Conservation (phyloP, 202 grass and related monocot species). For the Cymbopogon flexuosus region DNA sequence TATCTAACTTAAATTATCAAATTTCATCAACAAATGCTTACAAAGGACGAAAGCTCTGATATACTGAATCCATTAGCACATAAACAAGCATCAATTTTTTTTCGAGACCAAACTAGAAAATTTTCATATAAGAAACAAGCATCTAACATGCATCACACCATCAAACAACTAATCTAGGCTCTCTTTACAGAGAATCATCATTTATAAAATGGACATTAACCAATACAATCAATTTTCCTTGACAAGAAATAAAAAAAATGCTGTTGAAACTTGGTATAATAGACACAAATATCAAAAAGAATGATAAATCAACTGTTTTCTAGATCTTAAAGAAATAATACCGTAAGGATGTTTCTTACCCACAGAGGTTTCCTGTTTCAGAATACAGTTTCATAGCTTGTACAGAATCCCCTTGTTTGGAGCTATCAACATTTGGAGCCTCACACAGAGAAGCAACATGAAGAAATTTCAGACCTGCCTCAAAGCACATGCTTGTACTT, state of each 20-base stretch:
- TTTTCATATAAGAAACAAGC: not conserved
- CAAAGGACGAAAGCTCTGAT: slow-evolving; percentile 11
- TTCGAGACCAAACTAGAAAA: not conserved
- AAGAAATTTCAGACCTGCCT: slow-evolving; percentile 88
- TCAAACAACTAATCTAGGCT: not conserved
- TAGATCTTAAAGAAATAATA: slow-evolving; percentile 14
- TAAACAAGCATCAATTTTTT: slow-evolving; percentile 2
- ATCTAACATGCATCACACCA: not conserved
- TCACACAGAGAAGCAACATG: slow-evolving; percentile 73
- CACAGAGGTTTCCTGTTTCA: slow-evolving; percentile 79
- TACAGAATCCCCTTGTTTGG: slow-evolving; percentile 58
- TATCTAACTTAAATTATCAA: slow-evolving; percentile 9
- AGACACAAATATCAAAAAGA: not conserved
- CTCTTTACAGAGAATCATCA: not conserved
- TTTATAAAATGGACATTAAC: not conserved
- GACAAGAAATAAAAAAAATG: not conserved
- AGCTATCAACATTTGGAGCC: slow-evolving; percentile 51
- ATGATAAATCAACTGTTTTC: not conserved
- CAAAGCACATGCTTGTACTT: slow-evolving; percentile 72
- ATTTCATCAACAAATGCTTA: not conserved
- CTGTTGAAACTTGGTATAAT: slow-evolving; percentile 3
- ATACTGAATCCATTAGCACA: slow-evolving; percentile 6
- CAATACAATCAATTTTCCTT: not conserved
- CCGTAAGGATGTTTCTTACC: slow-evolving; percentile 47
- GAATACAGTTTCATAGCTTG: slow-evolving; percentile 71